Evolutionary conservation across 164 flowering plant species (phyloP), one percentile per base, ranked within the genome.

Genomic region (Vitis riparia): DNA sequence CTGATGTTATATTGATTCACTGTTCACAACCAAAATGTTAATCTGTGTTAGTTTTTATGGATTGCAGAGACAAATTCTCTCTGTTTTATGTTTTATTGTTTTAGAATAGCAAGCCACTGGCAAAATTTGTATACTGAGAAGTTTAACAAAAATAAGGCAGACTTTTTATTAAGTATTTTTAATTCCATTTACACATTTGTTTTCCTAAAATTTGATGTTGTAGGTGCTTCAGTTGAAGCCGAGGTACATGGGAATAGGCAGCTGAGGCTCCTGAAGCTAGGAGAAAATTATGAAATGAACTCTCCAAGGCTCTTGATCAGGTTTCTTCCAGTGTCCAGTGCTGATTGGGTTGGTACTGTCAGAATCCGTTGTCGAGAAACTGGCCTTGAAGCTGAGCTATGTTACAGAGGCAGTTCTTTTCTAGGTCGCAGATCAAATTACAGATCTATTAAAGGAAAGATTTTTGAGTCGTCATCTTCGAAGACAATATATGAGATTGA

Each of bases 231-330:
- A 19, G 76, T 92, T 60, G 97, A 92, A 77, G 79, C 85, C 3
- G 84, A 80, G 71, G 86, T 92, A 16, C 71, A 62, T 19, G 98
- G 98, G 12, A 85, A 77, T 62, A 85, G 87, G 78, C 72, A 74
- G 62, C 68, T 94, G 66, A 92, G 80, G 71, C 90, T 94, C 15
- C 75, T 82, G 10, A 79, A 67, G 16, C 79, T 73, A 51, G 79
- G 82, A 12, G 99, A 94, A 74, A 88, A 75, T 32, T 94, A 94
- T 79, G 83, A 67, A 60, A 87, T 89, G 91, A 87, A 83, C 66
- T 63, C 85, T 16, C 97, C 97, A 1, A 88, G 85, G 5, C 85
- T 88, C 1, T 77, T 77, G 44, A 83, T 94, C 44, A 86, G 83
- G 72, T 78, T 94, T n/a, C 72, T 94, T 19, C 99, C 99, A 2